Conservation (phyloP, 2,329 filamentous ascomycete species). For the Hypoxylon sp. region DNA sequence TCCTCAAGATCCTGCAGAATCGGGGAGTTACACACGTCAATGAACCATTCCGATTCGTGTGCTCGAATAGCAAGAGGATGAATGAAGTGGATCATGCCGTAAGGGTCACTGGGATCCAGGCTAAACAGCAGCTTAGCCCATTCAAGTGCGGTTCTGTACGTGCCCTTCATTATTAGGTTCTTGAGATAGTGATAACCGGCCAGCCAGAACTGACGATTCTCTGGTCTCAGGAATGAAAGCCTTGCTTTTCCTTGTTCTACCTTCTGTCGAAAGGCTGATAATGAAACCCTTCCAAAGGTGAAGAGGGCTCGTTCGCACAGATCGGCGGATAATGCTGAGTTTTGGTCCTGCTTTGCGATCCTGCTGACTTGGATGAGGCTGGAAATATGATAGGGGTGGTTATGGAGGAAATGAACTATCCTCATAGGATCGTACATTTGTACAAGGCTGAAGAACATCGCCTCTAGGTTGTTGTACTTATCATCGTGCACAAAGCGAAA, state of each 20-base stretch:
- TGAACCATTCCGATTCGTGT: slow-evolving; percentile 76
- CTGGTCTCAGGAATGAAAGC: slow-evolving; percentile 80
- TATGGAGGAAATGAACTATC: slow-evolving; percentile 77
- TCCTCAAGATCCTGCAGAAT: slow-evolving; percentile 52
- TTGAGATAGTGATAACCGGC: slow-evolving; percentile 88
- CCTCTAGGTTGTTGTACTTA: slow-evolving; percentile 77
- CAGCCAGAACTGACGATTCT: slow-evolving; percentile 93
- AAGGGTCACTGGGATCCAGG: slow-evolving; percentile 81
- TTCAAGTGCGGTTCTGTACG: slow-evolving; percentile 90
- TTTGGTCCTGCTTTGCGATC: slow-evolving; percentile 89
- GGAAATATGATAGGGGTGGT: slow-evolving; percentile 89
- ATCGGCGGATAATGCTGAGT: slow-evolving; percentile 85
- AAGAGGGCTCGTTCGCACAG: slow-evolving; percentile 91
- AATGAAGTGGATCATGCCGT: slow-evolving; percentile 80
- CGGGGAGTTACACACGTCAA: slow-evolving; percentile 68
- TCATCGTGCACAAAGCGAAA: slow-evolving; percentile 82
- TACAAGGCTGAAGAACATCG: slow-evolving; percentile 80
- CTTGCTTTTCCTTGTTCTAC: slow-evolving; percentile 81
- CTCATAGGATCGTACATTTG: slow-evolving; percentile 83
- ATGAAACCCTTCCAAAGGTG: slow-evolving; percentile 87
- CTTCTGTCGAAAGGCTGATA: slow-evolving; percentile 81
- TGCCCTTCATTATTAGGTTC: slow-evolving; percentile 88
- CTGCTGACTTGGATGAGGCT: slow-evolving; percentile 93
- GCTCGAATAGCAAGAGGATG: slow-evolving; percentile 87
- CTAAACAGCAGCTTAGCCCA: slow-evolving; percentile 88